Evolutionary conservation across 768 basidiomycete genomes (phyloP).

Genomic region (Tephrocybe sp.): DNA sequence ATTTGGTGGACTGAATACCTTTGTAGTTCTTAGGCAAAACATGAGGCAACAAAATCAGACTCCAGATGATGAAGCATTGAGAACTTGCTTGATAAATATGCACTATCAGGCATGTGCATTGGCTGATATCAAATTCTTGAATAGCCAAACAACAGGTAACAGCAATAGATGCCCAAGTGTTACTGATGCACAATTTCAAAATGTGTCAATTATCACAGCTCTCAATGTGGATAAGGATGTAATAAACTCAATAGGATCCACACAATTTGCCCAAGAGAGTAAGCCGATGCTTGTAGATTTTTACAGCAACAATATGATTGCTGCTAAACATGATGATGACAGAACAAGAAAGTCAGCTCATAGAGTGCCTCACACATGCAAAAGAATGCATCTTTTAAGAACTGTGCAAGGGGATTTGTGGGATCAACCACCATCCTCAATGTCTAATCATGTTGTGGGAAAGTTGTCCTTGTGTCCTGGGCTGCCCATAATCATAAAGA

Average conservation of each 20-base stretch:
- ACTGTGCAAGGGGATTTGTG: neutral
- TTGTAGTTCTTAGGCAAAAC: conserved; percentile 24
- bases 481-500: neutral
- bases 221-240: conserved; percentile 3
- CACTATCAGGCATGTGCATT: neutral
- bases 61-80: conserved; percentile 20
- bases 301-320: neutral
- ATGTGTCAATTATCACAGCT: conserved; percentile 4
- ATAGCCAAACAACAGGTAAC: neutral
- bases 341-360: neutral
- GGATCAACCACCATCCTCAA: neutral
- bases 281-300: neutral
- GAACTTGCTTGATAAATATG: conserved; percentile 14
- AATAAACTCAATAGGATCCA: neutral
- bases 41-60: conserved; percentile 27
- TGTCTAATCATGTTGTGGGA: neutral
- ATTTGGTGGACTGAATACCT: conserved; percentile 37
- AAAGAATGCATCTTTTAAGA: neutral
- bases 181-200: neutral
- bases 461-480: neutral
- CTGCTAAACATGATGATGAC: neutral
- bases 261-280: neutral
- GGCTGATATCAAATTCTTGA: neutral
- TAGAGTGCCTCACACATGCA: neutral
- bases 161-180: neutral